Conservation (phyloP, 83 land plant genomes). For the Diphasiastrum complanatum region DNA sequence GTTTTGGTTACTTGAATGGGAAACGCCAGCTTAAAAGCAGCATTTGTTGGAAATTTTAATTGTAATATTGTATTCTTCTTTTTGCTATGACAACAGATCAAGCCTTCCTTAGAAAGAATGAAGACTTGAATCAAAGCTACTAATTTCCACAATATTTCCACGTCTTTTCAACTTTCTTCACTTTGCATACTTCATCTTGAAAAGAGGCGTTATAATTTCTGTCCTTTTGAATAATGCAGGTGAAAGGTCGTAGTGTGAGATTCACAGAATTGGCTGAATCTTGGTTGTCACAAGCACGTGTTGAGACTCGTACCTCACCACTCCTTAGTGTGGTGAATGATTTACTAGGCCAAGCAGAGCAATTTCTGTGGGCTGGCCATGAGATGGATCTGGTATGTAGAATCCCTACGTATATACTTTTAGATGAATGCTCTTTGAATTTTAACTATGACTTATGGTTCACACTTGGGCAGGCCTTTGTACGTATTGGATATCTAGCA, state of each 20-base stretch:
- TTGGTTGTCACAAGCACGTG: slow-evolving; percentile 45
- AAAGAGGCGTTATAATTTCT: neutral
- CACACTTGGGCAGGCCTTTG: too few relatives aligned
- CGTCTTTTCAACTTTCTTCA: too few relatives aligned
- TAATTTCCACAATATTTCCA: too few relatives aligned
- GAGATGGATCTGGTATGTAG: slow-evolving; percentile 73
- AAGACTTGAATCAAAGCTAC: too few relatives aligned
- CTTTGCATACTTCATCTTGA: too few relatives aligned
- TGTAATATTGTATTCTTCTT: too few relatives aligned
- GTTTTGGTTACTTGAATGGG: too few relatives aligned
- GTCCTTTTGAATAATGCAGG: slow-evolving; percentile 8
- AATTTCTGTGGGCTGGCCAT: slow-evolving; percentile 93
- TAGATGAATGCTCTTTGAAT: neutral
- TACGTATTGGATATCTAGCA: too few relatives aligned
- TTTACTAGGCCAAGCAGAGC: slow-evolving; percentile 61
- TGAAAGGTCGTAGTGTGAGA: slow-evolving; percentile 12
- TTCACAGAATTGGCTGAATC: slow-evolving; percentile 57
- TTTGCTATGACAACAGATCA: neutral
- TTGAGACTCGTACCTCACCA: slow-evolving; percentile 32
- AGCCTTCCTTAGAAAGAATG: too few relatives aligned
- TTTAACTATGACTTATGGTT: neutral
- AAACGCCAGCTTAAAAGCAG: too few relatives aligned
- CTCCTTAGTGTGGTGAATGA: slow-evolving; percentile 26
- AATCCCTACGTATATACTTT: neutral
- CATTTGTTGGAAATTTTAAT: too few relatives aligned